Base-by-base conservation (phyloP, 257 asterid species). In the Voacanga thouarsii region DNA sequence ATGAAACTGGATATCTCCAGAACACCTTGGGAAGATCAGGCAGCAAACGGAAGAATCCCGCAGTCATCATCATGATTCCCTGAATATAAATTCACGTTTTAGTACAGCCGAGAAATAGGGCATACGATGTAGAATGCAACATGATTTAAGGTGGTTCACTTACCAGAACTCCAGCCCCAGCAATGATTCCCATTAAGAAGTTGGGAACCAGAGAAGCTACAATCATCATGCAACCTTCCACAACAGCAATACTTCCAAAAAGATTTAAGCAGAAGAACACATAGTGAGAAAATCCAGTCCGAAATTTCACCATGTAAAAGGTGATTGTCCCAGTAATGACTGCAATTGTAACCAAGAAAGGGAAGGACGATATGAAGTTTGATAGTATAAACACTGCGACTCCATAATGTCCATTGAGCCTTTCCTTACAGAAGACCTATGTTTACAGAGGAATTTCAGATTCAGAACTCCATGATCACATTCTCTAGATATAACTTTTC, bases 51-150 rank as follows among this genome's bases (percentile, higher is more conserved):
- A 94, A 94, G 84, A 94, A 94, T 76, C 98, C 98, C 47, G 98
- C 94, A 0, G 97, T 90, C 96, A 92, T 86, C 98, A 94, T 94
- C 97, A 94, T 92, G 79, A 94, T 92, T 65, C 98, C 98, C 98
- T 92, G 66, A 47, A 76, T 43, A 81, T 15, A 43, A 47, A 69
- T 18, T 23, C 50, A 53, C 33, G 47, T 33, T 66, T 37, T 16
- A 30, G 0, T 23, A 26, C 30, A 28, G 33, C 5, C 8, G 14
- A 21, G 30, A n/a, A 57, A 57, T 21, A 21, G 37, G 6, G 47
- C 9, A 44, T 44, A 6, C 9, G 4, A 10, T 5, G 1, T 3
- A 24, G 14, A 59, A 59, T 24, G 66, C 5, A 60, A 23, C 1
- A 12, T 23, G 0, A 5, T 16, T 57, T 41, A 0, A 74, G 60